Conservation (phyloP, 2,329 filamentous ascomycete genomes). For the Gnomoniopsis sp. region DNA sequence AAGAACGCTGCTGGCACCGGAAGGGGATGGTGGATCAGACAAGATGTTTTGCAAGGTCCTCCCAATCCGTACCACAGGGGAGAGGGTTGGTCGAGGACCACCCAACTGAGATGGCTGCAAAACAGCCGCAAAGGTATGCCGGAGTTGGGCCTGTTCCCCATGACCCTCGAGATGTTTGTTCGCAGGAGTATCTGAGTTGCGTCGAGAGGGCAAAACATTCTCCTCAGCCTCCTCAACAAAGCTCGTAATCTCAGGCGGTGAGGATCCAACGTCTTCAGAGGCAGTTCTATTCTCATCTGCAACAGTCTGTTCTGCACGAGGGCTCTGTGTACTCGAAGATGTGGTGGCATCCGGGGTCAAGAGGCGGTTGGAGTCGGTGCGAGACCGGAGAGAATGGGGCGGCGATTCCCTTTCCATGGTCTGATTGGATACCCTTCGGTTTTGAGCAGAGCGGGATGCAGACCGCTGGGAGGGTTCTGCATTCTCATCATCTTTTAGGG, state of each 20-base stretch:
- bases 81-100: constrained; percentile 42
- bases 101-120: constrained; percentile 25
- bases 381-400: constrained; percentile 29
- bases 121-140: constrained; percentile 13
- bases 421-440: constrained; percentile 19
- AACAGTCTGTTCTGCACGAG: background rate
- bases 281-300: background rate
- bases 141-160: constrained; percentile 8
- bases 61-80: constrained; percentile 57
- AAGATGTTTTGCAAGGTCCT: constrained; percentile 55
- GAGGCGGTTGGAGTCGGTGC: constrained; percentile 40
- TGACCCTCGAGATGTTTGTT: constrained; percentile 5
- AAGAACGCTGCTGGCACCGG: constrained; percentile 45
- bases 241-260: constrained; percentile 15
- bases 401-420: constrained; percentile 19
- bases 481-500: constrained; percentile 2
- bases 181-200: constrained; percentile 21
- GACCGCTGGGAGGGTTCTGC: constrained; percentile 6
- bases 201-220: constrained; percentile 4
- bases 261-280: constrained; percentile 16
- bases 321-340: constrained; percentile 24
- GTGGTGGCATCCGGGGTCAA: constrained; percentile 53
- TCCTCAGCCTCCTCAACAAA: constrained; percentile 5
- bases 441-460: constrained; percentile 9
- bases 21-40: constrained; percentile 56